These are phyloP conservation scores for Prunus yedoensis DNA, from an alignment of 331 rosid species.

Conservation along the genomic window DNA sequence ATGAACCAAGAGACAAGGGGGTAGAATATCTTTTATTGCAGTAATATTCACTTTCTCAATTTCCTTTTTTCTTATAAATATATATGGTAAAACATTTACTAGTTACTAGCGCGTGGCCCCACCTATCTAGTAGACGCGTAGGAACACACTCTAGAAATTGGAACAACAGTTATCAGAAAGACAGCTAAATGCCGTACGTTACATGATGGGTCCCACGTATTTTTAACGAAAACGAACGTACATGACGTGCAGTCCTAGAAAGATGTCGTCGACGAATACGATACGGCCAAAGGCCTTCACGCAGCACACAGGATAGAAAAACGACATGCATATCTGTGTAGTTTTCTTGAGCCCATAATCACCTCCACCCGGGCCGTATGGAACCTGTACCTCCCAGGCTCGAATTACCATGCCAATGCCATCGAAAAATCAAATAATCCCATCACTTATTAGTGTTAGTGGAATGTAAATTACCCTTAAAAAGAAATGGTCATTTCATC, in stretches of 20 bases:
- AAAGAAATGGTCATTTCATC: no score
- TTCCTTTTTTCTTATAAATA: not conserved
- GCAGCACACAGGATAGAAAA: not conserved
- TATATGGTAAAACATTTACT: not conserved
- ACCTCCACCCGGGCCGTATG: not conserved
- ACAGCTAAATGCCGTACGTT: conserved; percentile 18
- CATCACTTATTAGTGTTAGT: no score
- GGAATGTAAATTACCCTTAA: no score
- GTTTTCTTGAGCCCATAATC: not conserved
- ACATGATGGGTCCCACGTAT: not conserved
- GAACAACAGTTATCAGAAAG: not conserved
- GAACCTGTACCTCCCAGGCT: not conserved
- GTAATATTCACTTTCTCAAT: not conserved
- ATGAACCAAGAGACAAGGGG: not conserved
- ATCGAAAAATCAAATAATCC: not conserved
- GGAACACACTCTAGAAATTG: not conserved
- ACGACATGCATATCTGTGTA: not conserved
- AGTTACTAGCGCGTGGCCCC: not conserved
- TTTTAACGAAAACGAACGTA: conserved; percentile 13
- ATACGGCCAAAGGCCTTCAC: not conserved
- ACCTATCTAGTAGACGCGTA: not conserved
- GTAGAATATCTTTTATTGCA: not conserved
- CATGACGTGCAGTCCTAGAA: conserved; percentile 14
- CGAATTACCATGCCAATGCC: not conserved
- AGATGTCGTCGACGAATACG: not conserved